phyloP scores from a whole-genome alignment of 177 flowering plant genomes.

The Tripterygium wilfordii region DNA sequence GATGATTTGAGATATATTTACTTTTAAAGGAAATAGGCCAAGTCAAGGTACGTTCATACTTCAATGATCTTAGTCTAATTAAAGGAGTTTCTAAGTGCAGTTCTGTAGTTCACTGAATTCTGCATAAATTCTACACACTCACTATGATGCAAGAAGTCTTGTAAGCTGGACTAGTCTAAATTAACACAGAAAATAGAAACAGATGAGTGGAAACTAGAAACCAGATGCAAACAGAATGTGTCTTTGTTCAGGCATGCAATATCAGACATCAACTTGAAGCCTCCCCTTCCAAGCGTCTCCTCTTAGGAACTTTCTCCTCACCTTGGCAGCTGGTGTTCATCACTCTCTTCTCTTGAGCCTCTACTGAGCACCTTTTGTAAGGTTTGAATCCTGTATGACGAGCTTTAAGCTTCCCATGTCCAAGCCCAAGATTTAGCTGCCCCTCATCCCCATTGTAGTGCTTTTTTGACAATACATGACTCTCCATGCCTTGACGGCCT shows the following conservation, averaged over 20 bases:
- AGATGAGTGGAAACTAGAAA: constrained; percentile 4
- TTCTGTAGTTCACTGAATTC: too few relatives aligned
- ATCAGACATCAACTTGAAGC: constrained; percentile 44
- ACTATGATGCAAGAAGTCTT: constrained; percentile 27
- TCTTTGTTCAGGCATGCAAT: too few relatives aligned
- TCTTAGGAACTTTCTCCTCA: constrained; percentile 63
- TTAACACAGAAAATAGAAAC: constrained; percentile 7
- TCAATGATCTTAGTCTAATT: too few relatives aligned
- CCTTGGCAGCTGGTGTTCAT: constrained; percentile 29
- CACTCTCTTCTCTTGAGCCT: constrained; percentile 52
- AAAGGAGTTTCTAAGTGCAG: too few relatives aligned
- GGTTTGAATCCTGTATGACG: constrained; percentile 84
- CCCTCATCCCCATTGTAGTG: constrained; percentile 24
- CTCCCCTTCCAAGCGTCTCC: constrained; percentile 66
- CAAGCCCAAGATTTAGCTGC: constrained; percentile 29
- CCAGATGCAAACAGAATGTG: constrained; percentile 16
- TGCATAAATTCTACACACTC: constrained; percentile 24
- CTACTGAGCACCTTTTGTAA: constrained; percentile 84
- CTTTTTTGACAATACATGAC: constrained; percentile 5
- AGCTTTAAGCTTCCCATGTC: constrained; percentile 44
- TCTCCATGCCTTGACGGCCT: constrained; percentile 18
- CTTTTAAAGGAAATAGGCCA: too few relatives aligned
- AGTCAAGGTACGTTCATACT: too few relatives aligned
- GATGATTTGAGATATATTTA: too few relatives aligned
- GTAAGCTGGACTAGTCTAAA: constrained; percentile 16